phyloP scores from a whole-genome alignment of 768 basidiomycete species.

The Lactifluus subvellereus region DNA sequence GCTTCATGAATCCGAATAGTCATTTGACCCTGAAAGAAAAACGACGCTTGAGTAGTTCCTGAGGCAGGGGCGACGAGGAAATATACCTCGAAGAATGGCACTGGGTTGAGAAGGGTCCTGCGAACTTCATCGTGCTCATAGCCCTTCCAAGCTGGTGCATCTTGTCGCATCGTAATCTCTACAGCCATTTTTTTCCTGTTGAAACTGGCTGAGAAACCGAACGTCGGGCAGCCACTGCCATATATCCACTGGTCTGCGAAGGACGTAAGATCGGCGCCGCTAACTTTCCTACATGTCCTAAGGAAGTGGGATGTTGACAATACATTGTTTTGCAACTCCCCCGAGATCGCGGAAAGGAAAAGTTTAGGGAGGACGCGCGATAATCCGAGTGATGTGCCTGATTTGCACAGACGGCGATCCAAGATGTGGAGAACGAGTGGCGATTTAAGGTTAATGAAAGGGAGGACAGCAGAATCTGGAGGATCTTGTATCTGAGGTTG shows the following conservation, averaged over 20 bases:
- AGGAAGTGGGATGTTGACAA: slow-evolving; percentile 89
- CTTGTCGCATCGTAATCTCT: slow-evolving; percentile 91
- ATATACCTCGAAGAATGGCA: slow-evolving; percentile 82
- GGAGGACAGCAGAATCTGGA: slow-evolving; percentile 68
- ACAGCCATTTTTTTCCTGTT: slow-evolving; percentile 98
- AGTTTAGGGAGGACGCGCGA: slow-evolving; percentile 93
- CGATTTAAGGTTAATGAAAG: slow-evolving; percentile 92
- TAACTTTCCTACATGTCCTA: slow-evolving; percentile 87
- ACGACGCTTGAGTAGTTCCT: not conserved
- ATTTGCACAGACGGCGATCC: slow-evolving; percentile 88
- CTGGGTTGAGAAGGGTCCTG: slow-evolving; percentile 67
- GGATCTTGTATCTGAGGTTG: slow-evolving; percentile 82
- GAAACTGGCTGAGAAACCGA: slow-evolving; percentile 85
- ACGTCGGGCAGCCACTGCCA: slow-evolving; percentile 91
- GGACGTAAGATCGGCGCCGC: slow-evolving; percentile 79
- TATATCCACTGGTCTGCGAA: slow-evolving; percentile 99
- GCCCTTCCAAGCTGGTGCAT: slow-evolving; percentile 64
- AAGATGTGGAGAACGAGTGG: slow-evolving; percentile 96
- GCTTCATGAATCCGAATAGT: slow-evolving; percentile 99
- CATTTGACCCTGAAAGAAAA: slow-evolving; percentile 73
- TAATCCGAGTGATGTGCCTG: slow-evolving; percentile 89
- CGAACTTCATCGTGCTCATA: slow-evolving; percentile 65
- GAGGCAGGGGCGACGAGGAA: slow-evolving; percentile 18
- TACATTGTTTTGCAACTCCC: slow-evolving; percentile 79
- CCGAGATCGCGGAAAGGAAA: slow-evolving; percentile 89